These are phyloP conservation scores for Populus deltoides DNA, from an alignment of 345 rosid species.

Conservation along the genomic window DNA sequence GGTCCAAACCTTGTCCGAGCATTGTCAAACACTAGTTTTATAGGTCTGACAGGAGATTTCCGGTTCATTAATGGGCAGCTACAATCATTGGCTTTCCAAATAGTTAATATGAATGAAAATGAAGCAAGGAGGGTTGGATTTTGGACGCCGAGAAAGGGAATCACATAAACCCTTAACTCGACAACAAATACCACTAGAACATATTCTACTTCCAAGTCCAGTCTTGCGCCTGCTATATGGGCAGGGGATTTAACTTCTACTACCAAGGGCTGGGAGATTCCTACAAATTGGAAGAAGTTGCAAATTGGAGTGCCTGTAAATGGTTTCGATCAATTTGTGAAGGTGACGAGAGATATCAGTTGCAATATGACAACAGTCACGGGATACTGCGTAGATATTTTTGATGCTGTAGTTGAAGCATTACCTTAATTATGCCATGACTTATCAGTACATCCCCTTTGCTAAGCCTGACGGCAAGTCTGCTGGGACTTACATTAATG, in stretches of 20 bases:
- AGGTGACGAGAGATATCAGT: background rate
- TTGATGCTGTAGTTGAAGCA: conserved; percentile 22
- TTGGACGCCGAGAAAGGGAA: conserved; percentile 28
- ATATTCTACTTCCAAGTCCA: background rate
- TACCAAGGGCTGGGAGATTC: conserved; percentile 26
- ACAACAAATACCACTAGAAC: background rate
- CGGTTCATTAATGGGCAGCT: conserved; percentile 28
- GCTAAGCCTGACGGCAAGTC: too few species aligned
- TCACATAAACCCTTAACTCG: background rate
- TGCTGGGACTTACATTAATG: too few species aligned
- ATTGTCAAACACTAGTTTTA: conserved; percentile 16
- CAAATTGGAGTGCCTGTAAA: conserved; percentile 33
- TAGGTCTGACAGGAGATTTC: conserved; percentile 39
- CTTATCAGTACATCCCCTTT: too few species aligned
- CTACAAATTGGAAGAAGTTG: conserved; percentile 19
- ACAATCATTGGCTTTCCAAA: conserved; percentile 24
- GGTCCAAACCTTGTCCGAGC: conserved; percentile 21
- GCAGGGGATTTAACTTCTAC: conserved; percentile 16
- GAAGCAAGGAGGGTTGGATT: conserved; percentile 25
- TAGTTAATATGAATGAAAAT: conserved; percentile 28
- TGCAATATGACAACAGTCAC: background rate
- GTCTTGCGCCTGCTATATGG: conserved; percentile 11
- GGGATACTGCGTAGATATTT: conserved; percentile 41
- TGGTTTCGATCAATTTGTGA: conserved; percentile 35
- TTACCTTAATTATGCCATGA: too few species aligned